phyloP scores from a whole-genome alignment of 78 protist species.

The Bodo saltans region DNA sequence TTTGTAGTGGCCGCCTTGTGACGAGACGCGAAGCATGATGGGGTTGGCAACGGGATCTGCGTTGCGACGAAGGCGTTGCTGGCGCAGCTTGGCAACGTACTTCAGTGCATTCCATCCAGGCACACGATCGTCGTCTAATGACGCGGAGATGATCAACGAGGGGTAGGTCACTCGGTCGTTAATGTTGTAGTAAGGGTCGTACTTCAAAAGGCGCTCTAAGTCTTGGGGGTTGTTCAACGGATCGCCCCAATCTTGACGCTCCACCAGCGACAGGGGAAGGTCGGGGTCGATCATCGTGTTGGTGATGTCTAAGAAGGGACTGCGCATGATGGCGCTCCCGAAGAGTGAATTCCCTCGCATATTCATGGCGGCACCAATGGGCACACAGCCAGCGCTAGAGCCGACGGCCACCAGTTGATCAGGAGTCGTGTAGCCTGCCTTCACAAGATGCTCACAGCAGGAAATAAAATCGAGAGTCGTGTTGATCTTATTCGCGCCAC shows the following conservation, averaged over 20 bases:
- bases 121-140: constrained; percentile 87
- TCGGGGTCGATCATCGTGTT: constrained; percentile 55
- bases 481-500: constrained; percentile 53
- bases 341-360: neutral
- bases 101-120: constrained; percentile 79
- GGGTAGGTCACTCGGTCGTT: constrained; percentile 39
- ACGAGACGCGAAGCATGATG: constrained; percentile 61
- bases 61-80: neutral
- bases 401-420: constrained; percentile 55
- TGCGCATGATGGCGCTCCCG: neutral
- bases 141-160: constrained; percentile 54
- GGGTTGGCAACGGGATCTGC: constrained; percentile 47
- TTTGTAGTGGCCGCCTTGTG: constrained; percentile 32
- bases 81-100: constrained; percentile 59
- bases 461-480: constrained; percentile 75
- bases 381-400: constrained; percentile 86
- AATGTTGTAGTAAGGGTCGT: constrained; percentile 78
- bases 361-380: constrained; percentile 63
- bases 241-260: constrained; percentile 80
- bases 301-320: constrained; percentile 41
- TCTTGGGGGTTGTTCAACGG: constrained; percentile 32
- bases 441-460: constrained; percentile 61
- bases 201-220: constrained; percentile 27
- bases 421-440: constrained; percentile 13
- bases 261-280: constrained; percentile 64